Conservation (phyloP, 2,329 filamentous ascomycete genomes). For the Cercospora beticola region DNA sequence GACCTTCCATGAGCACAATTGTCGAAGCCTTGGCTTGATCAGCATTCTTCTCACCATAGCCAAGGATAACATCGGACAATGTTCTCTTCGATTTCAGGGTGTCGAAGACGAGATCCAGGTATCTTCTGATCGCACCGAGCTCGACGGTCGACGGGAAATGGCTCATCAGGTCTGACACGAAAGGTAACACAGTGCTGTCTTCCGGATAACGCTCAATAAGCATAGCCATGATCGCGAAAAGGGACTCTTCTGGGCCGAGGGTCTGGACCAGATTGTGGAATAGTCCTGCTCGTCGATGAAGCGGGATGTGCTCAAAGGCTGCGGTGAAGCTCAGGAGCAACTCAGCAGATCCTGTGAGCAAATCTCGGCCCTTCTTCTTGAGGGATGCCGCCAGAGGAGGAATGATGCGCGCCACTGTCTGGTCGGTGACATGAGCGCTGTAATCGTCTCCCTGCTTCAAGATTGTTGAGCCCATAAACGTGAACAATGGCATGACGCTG, state of each 20-base stretch:
- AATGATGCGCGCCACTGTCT: slow-evolving; percentile 88
- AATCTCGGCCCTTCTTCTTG: slow-evolving; percentile 71
- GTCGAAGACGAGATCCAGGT: slow-evolving; percentile 72
- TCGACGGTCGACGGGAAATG: slow-evolving; percentile 74
- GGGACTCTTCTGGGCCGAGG: slow-evolving; percentile 79
- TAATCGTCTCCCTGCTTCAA: slow-evolving; percentile 94
- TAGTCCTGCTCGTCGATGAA: slow-evolving; percentile 76
- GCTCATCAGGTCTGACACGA: slow-evolving; percentile 71
- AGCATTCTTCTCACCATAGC: slow-evolving; percentile 52
- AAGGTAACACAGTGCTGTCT: slow-evolving; percentile 71
- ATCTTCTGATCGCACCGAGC: slow-evolving; percentile 69
- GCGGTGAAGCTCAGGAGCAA: slow-evolving; percentile 94
- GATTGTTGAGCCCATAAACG: slow-evolving; percentile 91
- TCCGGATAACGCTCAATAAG: slow-evolving; percentile 84
- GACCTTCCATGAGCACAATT: slow-evolving; percentile 42
- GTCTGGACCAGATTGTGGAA: slow-evolving; percentile 85
- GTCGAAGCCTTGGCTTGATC: slow-evolving; percentile 36
- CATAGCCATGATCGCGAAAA: slow-evolving; percentile 85
- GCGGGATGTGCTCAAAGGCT: slow-evolving; percentile 92
- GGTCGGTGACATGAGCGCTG: slow-evolving; percentile 91
- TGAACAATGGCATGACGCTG: slow-evolving; percentile 98
- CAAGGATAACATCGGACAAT: slow-evolving; percentile 71
- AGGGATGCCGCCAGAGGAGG: slow-evolving; percentile 86
- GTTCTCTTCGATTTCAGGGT: slow-evolving; percentile 71
- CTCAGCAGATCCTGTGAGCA: slow-evolving; percentile 80